Evolutionary conservation across 768 basidiomycete genomes (phyloP).

Genomic region (Udeniomyces megalosporus): DNA sequence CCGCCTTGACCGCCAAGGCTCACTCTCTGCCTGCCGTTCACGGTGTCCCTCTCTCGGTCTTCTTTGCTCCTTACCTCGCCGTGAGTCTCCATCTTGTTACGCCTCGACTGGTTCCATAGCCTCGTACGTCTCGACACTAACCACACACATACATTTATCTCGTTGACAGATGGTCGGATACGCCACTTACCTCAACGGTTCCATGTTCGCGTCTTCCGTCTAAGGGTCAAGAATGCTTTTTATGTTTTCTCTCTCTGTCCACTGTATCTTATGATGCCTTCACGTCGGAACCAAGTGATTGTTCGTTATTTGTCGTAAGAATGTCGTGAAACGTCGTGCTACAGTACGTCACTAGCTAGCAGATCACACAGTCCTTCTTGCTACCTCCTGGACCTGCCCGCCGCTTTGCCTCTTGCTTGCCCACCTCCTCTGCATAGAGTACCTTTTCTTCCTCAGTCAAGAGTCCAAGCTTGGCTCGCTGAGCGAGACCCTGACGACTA

Average conservation of each 20-base stretch:
- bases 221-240: too few relatives aligned
- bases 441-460: constrained; percentile 50
- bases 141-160: background rate
- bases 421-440: constrained; percentile 42
- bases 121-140: background rate
- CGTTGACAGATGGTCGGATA: background rate
- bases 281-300: too few relatives aligned
- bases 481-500: background rate
- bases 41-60: background rate
- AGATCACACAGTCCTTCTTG: background rate
- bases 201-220: too few relatives aligned
- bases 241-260: too few relatives aligned
- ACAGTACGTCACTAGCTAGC: too few relatives aligned
- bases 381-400: background rate
- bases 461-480: constrained; percentile 20
- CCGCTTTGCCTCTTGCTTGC: constrained; percentile 27
- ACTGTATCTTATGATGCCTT: too few relatives aligned
- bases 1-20: constrained; percentile 10
- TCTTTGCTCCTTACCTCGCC: constrained; percentile 8
- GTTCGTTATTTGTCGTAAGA: too few relatives aligned
- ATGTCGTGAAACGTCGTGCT: too few relatives aligned
- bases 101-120: background rate
- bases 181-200: background rate
- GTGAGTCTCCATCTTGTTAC: background rate
- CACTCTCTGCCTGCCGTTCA: constrained; percentile 2